Base-by-base conservation (phyloP, 2,329 filamentous ascomycete species). In the Pseudopyricularia cyperi region DNA sequence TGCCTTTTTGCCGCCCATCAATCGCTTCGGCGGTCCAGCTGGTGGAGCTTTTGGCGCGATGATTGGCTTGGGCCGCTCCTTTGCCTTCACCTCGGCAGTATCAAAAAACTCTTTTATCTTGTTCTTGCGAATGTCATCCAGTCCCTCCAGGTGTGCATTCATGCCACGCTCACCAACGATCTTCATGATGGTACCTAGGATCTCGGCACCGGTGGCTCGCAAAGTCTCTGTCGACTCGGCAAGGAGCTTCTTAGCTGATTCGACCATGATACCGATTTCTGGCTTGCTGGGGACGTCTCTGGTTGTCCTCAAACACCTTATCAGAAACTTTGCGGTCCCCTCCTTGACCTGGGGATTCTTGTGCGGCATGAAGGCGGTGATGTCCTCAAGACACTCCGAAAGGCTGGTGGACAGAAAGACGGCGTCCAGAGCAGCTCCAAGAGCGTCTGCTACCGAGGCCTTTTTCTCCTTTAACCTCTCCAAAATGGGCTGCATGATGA, bases 311-410 rank as follows among this genome's bases (percentile, higher is more conserved):
- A 98, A 73, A 63, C 86, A 91, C 57, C 93, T 80, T 49, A 94
- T 85, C n/a, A 98, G 73, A 61, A 98, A 97, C 57, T 88, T 89
- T 69, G 95, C 85, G 0, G 89, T 94, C 55, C 94, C 90, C 60
- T 96, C 88, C 69, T 98, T 98, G 57, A 98, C 87, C 62, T 96
- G 90, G 0, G 93, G 93, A 63, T 98, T 98, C 69, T 98, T 98
- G 76, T 95, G 88, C 58, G 82, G 83, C 32, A 97, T 70, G 57
- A 85, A 94, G 53, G 93, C 79, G 1, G 88, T 68, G 7, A 89
- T 94, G 56, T 98, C 93, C 62, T 95, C 89, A n/a, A 97, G 69
- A 59, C 88, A 93, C 0, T 98, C 94, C 3, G 82, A 77, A 30
- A 98, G 71, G 57, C 74, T 80, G 0, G 89, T 90, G 0, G 80